Conservation (phyloP, 768 basidiomycete genomes). For the Pisolithus tinctorius region DNA sequence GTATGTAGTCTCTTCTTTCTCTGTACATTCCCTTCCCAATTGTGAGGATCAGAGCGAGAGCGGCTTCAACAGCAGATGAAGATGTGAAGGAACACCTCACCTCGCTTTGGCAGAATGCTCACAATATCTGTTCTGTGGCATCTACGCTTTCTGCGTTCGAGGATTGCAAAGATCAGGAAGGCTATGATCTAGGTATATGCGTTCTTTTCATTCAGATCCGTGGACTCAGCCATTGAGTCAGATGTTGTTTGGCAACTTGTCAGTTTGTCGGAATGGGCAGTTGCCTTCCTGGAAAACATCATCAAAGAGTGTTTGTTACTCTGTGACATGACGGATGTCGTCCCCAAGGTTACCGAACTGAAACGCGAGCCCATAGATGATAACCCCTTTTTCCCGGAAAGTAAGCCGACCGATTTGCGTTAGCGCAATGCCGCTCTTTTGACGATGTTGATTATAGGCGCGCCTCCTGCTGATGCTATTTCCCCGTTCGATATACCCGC, state of each 20-base stretch:
- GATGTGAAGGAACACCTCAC: constrained; percentile 36
- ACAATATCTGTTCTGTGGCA: constrained; percentile 58
- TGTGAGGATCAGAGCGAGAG: constrained; percentile 25
- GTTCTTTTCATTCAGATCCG: neutral
- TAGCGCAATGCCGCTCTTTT: constrained; percentile 42
- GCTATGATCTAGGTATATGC: constrained; percentile 55
- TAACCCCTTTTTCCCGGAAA: constrained; percentile 15
- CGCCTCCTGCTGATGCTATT: constrained; percentile 6
- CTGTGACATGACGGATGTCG: constrained; percentile 17
- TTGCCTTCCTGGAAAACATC: constrained; percentile 54
- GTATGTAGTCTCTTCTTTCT: constrained; percentile 12
- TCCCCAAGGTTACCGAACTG: constrained; percentile 8
- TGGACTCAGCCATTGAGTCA: constrained; percentile 22
- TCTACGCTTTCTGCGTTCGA: constrained; percentile 61
- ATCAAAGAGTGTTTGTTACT: constrained; percentile 46
- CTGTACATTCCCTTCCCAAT: constrained; percentile 2
- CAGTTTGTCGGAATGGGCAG: constrained; percentile 53
- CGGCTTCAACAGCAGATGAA: constrained; percentile 19
- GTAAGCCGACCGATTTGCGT: constrained; percentile 18
- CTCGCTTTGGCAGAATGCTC: constrained; percentile 52
- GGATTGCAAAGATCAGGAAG: constrained; percentile 53
- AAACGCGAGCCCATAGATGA: constrained; percentile 25
- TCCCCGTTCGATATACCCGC: constrained; percentile 30
- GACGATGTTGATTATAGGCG: constrained; percentile 27
- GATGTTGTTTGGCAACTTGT: constrained; percentile 72